phyloP scores from a whole-genome alignment of 495 filamentous ascomycete genomes.

The Penicillium longicatenatum region DNA sequence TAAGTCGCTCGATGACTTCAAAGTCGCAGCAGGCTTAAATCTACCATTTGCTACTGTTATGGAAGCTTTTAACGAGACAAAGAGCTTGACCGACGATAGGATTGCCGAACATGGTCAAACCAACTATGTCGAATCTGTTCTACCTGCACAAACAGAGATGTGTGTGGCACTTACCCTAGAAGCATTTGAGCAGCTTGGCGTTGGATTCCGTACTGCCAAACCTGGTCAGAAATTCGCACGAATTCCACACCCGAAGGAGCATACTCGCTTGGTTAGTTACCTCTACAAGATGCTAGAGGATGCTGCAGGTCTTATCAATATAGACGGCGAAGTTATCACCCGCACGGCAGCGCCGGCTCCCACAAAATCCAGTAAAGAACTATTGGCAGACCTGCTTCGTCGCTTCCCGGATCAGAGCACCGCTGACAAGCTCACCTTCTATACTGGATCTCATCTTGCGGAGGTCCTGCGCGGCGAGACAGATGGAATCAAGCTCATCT shows the following conservation, averaged over 20 bases:
- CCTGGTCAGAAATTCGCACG: slow-evolving; percentile 36
- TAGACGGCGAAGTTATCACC: slow-evolving; percentile 40
- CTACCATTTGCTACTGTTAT: slow-evolving; percentile 16
- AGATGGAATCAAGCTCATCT: slow-evolving; percentile 51
- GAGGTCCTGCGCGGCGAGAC: slow-evolving; percentile 42
- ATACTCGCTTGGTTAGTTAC: slow-evolving; percentile 36
- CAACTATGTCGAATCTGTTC: background rate
- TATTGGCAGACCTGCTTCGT: slow-evolving; percentile 40
- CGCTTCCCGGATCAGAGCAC: slow-evolving; percentile 38
- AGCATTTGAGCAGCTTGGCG: slow-evolving; percentile 48
- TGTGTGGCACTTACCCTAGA: slow-evolving; percentile 43
- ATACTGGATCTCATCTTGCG: slow-evolving; percentile 44
- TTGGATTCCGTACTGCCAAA: slow-evolving; percentile 28
- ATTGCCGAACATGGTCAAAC: background rate
- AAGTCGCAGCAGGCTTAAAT: background rate
- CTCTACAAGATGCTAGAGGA: slow-evolving; percentile 45
- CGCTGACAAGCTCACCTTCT: slow-evolving; percentile 44
- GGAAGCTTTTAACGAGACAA: slow-evolving; percentile 52
- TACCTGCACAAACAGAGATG: slow-evolving; percentile 21
- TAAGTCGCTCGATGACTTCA: background rate
- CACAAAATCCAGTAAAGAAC: slow-evolving; percentile 29
- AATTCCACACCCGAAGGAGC: slow-evolving; percentile 33
- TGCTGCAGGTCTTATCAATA: slow-evolving; percentile 43
- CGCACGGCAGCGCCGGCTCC: slow-evolving; percentile 42
- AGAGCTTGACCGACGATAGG: slow-evolving; percentile 32